Conservation (phyloP, 495 filamentous ascomycete species). For the Podospora pseudocomata region DNA sequence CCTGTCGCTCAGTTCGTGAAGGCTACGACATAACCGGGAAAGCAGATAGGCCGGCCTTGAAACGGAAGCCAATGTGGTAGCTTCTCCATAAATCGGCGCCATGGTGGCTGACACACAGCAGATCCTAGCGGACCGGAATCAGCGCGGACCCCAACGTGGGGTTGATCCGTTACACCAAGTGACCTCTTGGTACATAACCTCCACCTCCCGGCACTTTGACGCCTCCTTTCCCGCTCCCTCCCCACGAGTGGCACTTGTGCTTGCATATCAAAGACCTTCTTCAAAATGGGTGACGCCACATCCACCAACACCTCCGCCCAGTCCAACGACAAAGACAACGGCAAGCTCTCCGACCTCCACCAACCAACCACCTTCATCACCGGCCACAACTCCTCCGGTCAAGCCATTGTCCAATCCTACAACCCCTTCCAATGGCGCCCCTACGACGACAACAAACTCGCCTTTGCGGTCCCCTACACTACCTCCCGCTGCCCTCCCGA, state of each 20-base stretch:
- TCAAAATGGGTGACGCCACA: conserved; percentile 20
- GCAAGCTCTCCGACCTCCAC: conserved; percentile 35
- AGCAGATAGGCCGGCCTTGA: neutral
- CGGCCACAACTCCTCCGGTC: conserved; percentile 35
- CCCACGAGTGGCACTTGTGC: neutral
- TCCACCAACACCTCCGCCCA: neutral
- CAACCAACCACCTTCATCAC: conserved; percentile 39
- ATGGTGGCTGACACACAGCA: neutral
- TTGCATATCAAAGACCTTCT: neutral
- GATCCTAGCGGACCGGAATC: conserved; percentile 1
- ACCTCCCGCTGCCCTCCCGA: conserved; percentile 53
- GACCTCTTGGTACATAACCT: neutral
- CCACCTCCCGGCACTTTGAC: neutral
- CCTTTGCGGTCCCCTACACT: conserved; percentile 43
- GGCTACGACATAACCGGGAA: no score
- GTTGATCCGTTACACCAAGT: neutral
- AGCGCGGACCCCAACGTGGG: conserved; percentile 6
- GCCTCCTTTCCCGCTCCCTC: neutral
- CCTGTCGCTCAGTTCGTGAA: neutral
- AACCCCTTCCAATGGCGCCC: conserved; percentile 31
- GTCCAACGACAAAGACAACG: neutral
- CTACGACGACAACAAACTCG: conserved; percentile 33
- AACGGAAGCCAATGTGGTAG: neutral
- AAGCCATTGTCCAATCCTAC: conserved; percentile 36
- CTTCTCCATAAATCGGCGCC: neutral